Evolutionary conservation across 169 alveolate species (phyloP), one percentile per base, ranked within the genome.

Genomic region (Plasmodium reichenowi): DNA sequence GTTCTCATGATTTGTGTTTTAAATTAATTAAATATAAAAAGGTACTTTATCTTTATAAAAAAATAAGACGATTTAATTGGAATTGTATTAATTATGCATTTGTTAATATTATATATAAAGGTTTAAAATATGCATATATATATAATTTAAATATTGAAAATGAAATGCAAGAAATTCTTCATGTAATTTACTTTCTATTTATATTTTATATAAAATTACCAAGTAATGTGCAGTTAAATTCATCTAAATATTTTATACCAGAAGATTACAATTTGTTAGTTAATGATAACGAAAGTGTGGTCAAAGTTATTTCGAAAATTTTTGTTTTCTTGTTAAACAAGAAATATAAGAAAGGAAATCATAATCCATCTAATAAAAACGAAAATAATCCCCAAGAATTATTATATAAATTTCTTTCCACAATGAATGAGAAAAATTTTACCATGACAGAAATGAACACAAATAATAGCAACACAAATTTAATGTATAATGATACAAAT

Each of bases 51-150:
- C 62, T 80, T 8, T 80, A 80, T 24, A 80, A 72, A 26, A 66
- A 80, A 52, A 47, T 80, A 58, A 80, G 58, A 58, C 38, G 72
- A 62, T 67, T 50, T 48, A 80, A 80, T 68, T 80, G 90, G 90
- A 71, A 80, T 68, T 63, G 83, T 54, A 80, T 80, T 17, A 80
- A 80, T 63, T 80, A 43, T 80, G 68, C 90, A 6, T 80, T 80
- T 72, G 83, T 80, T 26, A 80, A 72, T 45, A 80, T 80, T 17
- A 62, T 80, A 1, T 80, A 80, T 72, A 80, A 70, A 45, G 90
- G 90, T 22, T 66, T 80, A 68, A 80, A 68, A 58, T 80, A 80
- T 80, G 80, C 90, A 58, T 80, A 80, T 80, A 52, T 80, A 50
- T 80, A 80, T 56, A 80, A 80, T 50, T 17, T 80, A 2, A 58